Evolutionary conservation across 768 basidiomycete genomes (phyloP), one percentile per base, ranked within the genome.

Genomic region (Xerocomellus amylosporus): DNA sequence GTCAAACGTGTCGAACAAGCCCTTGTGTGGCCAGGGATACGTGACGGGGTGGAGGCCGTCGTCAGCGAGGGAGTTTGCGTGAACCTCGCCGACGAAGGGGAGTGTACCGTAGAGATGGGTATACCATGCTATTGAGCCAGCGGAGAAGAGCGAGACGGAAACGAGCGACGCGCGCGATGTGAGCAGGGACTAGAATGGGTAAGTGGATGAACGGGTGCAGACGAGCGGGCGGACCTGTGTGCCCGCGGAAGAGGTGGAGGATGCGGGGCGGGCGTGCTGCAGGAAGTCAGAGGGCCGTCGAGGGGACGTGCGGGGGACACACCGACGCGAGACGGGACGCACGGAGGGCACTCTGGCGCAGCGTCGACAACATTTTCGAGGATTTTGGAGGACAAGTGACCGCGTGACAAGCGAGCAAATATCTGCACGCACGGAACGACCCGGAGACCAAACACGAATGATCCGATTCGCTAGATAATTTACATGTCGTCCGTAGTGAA

Each of bases 111-210:
- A 98, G 53, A 94, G 82, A 72, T 94, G 88, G 64, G 91, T 87
- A 79, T 99, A 99, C 93, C 93, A 97, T 51, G 92, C 93, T 72
- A 97, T 83, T 44, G 96, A 88, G 58, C 97, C 97, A 58, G 76
- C 89, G 44, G 94, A 83, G 70, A 90, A 72, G 53, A 87, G 75
- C 46, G 90, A 84, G 57, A 85, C 84, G 44, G 93, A 85, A 52
- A 84, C 82, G 58, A 92, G 81, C 24, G 89, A 81, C 54, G 84
- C 78, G 68, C 85, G 86, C 52, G 91, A 92, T 67, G 77, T 81
- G 61, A 86, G 62, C 58, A 87, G 68, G 14, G 87, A 77, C 90
- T 92, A 52, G 20, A 53, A 14, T 14, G 13, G 2, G 33, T 46
- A 17, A 48, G 41, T 5, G 19, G 24, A 37, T 5, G 17, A 34